Conservation (phyloP, 352 stramenopile genomes). For the Halophytophthora batemanensis region DNA sequence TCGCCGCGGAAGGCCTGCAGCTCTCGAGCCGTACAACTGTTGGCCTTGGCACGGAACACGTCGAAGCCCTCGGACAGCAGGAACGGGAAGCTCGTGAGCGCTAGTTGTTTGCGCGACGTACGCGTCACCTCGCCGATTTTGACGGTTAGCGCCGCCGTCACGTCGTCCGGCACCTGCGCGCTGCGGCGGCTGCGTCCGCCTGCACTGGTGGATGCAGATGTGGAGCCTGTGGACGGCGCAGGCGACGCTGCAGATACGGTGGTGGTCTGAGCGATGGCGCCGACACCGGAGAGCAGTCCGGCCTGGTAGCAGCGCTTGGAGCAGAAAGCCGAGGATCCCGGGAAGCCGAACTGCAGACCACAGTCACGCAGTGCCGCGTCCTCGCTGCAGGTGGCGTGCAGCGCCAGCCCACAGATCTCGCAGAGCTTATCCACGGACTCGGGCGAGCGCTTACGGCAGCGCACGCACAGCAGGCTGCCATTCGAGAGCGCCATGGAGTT, state of each 20-base stretch:
- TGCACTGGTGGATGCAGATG: too few species aligned
- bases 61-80: slow-evolving; percentile 69
- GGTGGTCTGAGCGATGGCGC: too few species aligned
- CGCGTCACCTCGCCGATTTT: slow-evolving; percentile 71
- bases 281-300: slow-evolving; percentile 15
- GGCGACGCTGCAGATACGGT: too few species aligned
- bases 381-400: slow-evolving; percentile 37
- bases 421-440: slow-evolving; percentile 36
- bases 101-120: slow-evolving; percentile 70
- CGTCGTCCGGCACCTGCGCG: slow-evolving; percentile 47
- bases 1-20: slow-evolving; percentile 41
- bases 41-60: slow-evolving; percentile 67
- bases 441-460: slow-evolving; percentile 33
- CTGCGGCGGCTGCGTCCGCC: too few species aligned
- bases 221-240: too few species aligned
- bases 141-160: slow-evolving; percentile 63
- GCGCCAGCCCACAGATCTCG: slow-evolving; percentile 26
- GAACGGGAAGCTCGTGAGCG: slow-evolving; percentile 60
- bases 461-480: too few species aligned
- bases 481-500: too few species aligned
- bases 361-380: slow-evolving; percentile 35
- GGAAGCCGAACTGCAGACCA: slow-evolving; percentile 33
- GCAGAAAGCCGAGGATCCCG: slow-evolving; percentile 26
- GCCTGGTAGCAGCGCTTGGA: slow-evolving; percentile 41
- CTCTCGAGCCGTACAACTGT: slow-evolving; percentile 50